phyloP scores from a whole-genome alignment of 2,329 filamentous ascomycete species.

The Colletotrichum karsti region DNA sequence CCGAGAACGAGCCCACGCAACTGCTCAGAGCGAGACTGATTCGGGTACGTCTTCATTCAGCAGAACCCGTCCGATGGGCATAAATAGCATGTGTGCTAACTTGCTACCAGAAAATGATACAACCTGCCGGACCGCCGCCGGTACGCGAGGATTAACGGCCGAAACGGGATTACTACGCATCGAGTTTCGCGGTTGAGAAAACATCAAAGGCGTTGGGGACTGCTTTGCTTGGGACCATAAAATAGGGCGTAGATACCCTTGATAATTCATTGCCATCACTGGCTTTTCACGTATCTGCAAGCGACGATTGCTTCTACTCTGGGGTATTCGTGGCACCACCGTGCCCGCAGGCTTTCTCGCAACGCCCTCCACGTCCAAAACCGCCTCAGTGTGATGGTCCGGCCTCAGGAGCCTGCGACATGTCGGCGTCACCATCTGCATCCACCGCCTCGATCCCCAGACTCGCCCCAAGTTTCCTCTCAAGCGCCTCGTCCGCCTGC shows the following conservation, averaged over 20 bases:
- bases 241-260: slow-evolving; percentile 22
- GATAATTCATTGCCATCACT: slow-evolving; percentile 59
- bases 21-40: slow-evolving; percentile 84
- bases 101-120: slow-evolving; percentile 69
- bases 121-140: slow-evolving; percentile 67
- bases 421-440: slow-evolving; percentile 32
- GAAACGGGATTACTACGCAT: background rate
- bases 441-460: slow-evolving; percentile 56
- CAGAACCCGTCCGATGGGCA: background rate
- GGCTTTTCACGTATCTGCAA: slow-evolving; percentile 3
- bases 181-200: background rate
- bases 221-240: background rate
- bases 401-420: slow-evolving; percentile 13
- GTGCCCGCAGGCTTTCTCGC: background rate
- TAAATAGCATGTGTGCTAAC: background rate
- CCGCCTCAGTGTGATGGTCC: slow-evolving; percentile 27
- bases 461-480: slow-evolving; percentile 68
- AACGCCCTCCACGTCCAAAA: slow-evolving; percentile 26
- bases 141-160: slow-evolving; percentile 53
- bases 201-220: slow-evolving; percentile 12
- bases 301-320: background rate
- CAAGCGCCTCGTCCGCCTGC: slow-evolving; percentile 58
- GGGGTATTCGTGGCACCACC: slow-evolving; percentile 7
- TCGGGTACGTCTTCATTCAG: slow-evolving; percentile 60
- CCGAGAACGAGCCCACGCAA: slow-evolving; percentile 84